phyloP scores from a whole-genome alignment of 441 rosid genomes.

The Brassica hybrid region DNA sequence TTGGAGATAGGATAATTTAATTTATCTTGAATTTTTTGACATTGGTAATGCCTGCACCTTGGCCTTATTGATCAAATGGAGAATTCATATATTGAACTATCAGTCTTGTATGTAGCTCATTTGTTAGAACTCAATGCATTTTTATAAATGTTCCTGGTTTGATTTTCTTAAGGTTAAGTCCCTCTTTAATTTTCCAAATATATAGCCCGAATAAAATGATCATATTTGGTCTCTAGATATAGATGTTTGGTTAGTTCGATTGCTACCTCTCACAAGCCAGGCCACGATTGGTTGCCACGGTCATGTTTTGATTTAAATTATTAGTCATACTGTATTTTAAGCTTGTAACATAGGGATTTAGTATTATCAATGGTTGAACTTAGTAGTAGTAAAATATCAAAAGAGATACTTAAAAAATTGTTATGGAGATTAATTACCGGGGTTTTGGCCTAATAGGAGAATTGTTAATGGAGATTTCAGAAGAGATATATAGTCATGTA shows the following conservation, averaged over 20 bases:
- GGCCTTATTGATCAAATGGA: conserved; percentile 1
- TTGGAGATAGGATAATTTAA: neutral
- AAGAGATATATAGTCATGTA: neutral
- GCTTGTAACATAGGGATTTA: neutral
- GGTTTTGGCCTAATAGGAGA: neutral
- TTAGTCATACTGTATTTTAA: neutral
- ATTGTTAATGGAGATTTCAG: neutral
- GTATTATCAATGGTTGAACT: neutral
- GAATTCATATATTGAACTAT: neutral
- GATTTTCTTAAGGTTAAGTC: neutral
- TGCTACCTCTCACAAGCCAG: neutral
- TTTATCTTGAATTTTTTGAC: conserved; percentile 2
- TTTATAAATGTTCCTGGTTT: conserved; percentile 4
- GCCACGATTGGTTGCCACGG: neutral
- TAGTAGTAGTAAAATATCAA: neutral
- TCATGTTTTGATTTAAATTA: conserved; percentile 8
- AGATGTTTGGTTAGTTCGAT: neutral
- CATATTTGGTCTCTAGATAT: neutral
- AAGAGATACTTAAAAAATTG: neutral
- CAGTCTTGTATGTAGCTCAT: neutral
- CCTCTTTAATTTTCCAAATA: neutral
- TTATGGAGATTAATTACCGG: neutral
- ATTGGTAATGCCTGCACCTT: conserved; percentile 6
- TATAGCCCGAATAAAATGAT: neutral
- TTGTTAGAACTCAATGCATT: conserved; percentile 12